A percentile compares a stretch with the other conserved stretches of the same genome.
These are phyloP conservation scores for Melampsora abietis-canadensis DNA, from an alignment of 1,284 basidiomycete genomes.

Conservation along the genomic window DNA sequence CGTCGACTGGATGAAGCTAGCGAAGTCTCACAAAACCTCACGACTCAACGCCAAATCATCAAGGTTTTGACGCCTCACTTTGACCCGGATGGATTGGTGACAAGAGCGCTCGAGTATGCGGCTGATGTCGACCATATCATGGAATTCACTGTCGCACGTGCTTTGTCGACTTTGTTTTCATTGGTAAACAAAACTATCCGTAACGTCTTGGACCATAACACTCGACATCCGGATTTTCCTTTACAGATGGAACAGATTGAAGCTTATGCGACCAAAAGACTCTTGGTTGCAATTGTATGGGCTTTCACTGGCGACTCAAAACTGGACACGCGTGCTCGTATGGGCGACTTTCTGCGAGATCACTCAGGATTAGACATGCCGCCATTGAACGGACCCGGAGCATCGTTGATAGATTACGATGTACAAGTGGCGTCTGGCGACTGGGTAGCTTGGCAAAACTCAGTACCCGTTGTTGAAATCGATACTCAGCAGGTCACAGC, in stretches of 20 bases:
- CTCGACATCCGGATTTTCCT: constrained; percentile 91
- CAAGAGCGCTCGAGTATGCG: constrained; percentile 72
- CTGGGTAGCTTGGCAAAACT: constrained; percentile 86
- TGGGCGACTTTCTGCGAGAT: constrained; percentile 81
- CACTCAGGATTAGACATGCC: constrained; percentile 89
- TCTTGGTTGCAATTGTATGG: constrained; percentile 92
- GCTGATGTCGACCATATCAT: constrained; percentile 89
- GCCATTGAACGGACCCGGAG: constrained; percentile 60
- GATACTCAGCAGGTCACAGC: constrained; percentile 93
- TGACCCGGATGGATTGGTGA: constrained; percentile 74
- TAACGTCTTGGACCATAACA: constrained; percentile 90
- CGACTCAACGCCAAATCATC: constrained; percentile 74
- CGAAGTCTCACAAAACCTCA: constrained; percentile 63
- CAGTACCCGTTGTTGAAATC: constrained; percentile 92
- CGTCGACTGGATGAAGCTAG: constrained; percentile 63
- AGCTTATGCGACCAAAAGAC: constrained; percentile 83
- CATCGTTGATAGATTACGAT: constrained; percentile 91
- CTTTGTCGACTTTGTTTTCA: constrained; percentile 92
- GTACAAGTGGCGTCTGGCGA: constrained; percentile 80
- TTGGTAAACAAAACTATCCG: constrained; percentile 93
- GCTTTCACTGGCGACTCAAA: constrained; percentile 95
- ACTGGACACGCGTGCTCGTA: constrained; percentile 78
- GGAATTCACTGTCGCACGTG: constrained; percentile 91
- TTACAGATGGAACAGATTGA: constrained; percentile 77
- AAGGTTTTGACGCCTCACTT: constrained; percentile 77